These are phyloP conservation scores for Lodderomyces parapsilosis DNA, from an alignment of 1,139 yeast genomes.

Conservation along the genomic window DNA sequence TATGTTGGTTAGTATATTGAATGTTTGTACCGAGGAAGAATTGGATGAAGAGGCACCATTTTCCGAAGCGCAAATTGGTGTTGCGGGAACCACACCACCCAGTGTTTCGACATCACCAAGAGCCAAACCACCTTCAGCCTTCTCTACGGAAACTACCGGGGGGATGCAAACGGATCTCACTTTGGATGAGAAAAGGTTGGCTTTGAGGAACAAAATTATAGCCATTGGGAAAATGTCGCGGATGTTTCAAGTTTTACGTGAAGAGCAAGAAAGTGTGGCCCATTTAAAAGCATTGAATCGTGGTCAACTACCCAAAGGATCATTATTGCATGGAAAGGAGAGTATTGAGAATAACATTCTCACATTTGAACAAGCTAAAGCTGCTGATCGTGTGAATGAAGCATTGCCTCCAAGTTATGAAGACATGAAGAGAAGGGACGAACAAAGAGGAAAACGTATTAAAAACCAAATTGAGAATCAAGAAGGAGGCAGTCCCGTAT, in stretches of 20 bases:
- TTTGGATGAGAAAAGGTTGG: conserved; percentile 51
- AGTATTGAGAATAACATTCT: conserved; percentile 70
- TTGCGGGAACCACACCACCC: conserved; percentile 5
- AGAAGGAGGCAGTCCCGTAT: conserved; percentile 31
- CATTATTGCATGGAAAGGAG: conserved; percentile 78
- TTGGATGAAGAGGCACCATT: conserved; percentile 70
- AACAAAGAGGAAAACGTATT: conserved; percentile 40
- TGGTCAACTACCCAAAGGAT: conserved; percentile 77
- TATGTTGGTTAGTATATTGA: conserved; percentile 85
- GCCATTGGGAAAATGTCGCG: conserved; percentile 95
- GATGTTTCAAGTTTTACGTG: conserved; percentile 87
- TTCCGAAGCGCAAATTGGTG: conserved; percentile 17
- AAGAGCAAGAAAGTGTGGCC: conserved; percentile 85
- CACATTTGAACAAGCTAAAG: conserved; percentile 81
- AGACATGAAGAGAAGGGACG: conserved; percentile 49
- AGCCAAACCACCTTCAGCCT: conserved; percentile 14
- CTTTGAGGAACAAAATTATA: conserved; percentile 81
- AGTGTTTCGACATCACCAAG: conserved; percentile 9
- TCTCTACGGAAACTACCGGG: conserved; percentile 6
- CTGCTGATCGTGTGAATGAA: conserved; percentile 82
- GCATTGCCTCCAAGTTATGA: conserved; percentile 82
- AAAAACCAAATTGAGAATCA: conserved; percentile 46
- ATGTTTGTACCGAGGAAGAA: conserved; percentile 95
- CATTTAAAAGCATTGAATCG: conserved; percentile 73
- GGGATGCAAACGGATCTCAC: conserved; percentile 21